These are phyloP conservation scores for Coleophoma crateriformis DNA, from an alignment of 2,329 filamentous ascomycete species.

Conservation along the genomic window DNA sequence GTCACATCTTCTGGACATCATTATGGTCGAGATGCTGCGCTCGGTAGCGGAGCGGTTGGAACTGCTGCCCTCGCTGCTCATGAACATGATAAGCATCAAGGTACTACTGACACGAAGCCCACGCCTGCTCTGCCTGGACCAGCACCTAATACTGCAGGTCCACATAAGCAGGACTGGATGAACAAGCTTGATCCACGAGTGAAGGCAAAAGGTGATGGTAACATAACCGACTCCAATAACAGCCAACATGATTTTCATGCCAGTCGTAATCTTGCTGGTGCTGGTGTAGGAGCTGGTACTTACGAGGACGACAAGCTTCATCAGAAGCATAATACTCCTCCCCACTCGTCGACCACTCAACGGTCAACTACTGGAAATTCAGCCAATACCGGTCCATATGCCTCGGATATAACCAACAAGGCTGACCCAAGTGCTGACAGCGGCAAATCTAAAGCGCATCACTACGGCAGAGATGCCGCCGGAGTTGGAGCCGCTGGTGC, in stretches of 20 bases:
- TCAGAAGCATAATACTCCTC: background rate
- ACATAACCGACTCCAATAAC: background rate
- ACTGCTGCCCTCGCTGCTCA: background rate
- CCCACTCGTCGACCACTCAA: background rate
- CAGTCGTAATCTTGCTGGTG: slow-evolving; percentile 1
- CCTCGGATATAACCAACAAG: slow-evolving; percentile 31
- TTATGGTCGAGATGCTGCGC: slow-evolving; percentile 8
- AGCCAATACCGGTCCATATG: slow-evolving; percentile 24
- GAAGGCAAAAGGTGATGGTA: slow-evolving; percentile 14
- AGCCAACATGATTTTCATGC: slow-evolving; percentile 1
- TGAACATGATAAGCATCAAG: background rate
- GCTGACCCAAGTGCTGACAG: slow-evolving; percentile 32
- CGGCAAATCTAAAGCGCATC: slow-evolving; percentile 7
- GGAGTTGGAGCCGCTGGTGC: slow-evolving; percentile 7
- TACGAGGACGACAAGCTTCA: slow-evolving; percentile 5
- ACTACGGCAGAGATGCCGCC: slow-evolving; percentile 11
- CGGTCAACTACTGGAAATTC: background rate
- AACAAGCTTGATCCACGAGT: slow-evolving; percentile 35
- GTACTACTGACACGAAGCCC: background rate
- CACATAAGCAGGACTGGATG: slow-evolving; percentile 27
- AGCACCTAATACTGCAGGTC: slow-evolving; percentile 25
- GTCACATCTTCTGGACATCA: slow-evolving; percentile 1
- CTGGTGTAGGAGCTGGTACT: slow-evolving; percentile 7
- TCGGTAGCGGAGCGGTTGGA: background rate
- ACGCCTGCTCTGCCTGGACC: slow-evolving; percentile 6